Percentiles rank a stretch among this genome's conserved stretches.
These are phyloP conservation scores for Chiua sp. DNA, from an alignment of 1,284 basidiomycete genomes.

Conservation along the genomic window DNA sequence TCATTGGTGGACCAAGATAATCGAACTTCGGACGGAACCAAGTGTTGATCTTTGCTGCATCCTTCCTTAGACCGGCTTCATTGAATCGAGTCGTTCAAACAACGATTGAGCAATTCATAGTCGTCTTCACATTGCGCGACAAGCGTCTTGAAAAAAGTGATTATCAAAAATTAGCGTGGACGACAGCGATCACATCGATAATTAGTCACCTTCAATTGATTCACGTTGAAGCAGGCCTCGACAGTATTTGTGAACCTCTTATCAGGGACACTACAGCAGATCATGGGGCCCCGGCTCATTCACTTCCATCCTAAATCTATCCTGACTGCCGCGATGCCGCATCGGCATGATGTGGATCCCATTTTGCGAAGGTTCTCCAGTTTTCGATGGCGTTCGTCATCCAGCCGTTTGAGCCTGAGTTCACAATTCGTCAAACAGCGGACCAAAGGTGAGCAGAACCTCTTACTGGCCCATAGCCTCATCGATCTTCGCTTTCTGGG, in stretches of 20 bases:
- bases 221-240: conserved; percentile 72
- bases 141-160: conserved; percentile 64
- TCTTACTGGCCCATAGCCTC: conserved; percentile 36
- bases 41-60: conserved; percentile 58
- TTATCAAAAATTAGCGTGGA: not conserved
- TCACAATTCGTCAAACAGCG: conserved; percentile 16
- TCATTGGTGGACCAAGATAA: conserved; percentile 56
- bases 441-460: not conserved
- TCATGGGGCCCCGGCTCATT: conserved; percentile 77
- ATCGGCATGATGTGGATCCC: conserved; percentile 65
- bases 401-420: conserved; percentile 63
- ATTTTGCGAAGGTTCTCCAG: conserved; percentile 52
- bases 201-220: conserved; percentile 64
- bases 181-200: not conserved
- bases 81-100: conserved; percentile 62
- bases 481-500: conserved; percentile 39
- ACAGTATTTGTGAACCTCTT: conserved; percentile 68
- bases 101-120: conserved; percentile 69
- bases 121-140: conserved; percentile 89
- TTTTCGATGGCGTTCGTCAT: conserved; percentile 64
- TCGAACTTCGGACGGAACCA: conserved; percentile 62
- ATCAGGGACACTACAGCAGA: conserved; percentile 77
- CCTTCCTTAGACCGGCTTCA: conserved; percentile 56
- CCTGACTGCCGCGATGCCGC: conserved; percentile 71
- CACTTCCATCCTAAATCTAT: conserved; percentile 80